Evolutionary conservation across 305 asterid genomes (phyloP).

Genomic region (Fraxinus velutina): DNA sequence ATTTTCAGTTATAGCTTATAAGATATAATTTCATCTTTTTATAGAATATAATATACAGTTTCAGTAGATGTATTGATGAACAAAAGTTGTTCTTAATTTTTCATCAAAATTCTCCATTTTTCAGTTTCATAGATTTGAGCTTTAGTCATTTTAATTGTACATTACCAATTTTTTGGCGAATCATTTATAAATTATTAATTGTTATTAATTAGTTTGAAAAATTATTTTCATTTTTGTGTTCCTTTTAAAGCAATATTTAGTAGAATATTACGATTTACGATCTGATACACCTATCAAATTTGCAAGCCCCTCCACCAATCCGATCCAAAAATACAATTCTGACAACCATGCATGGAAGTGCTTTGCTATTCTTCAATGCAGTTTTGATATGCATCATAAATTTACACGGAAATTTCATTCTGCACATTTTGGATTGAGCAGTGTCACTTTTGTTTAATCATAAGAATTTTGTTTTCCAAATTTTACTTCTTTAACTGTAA

Average conservation of each 20-base stretch:
- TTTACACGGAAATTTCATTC: neutral
- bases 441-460: neutral
- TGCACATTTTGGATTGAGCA: neutral
- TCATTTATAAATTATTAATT: neutral
- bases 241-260: neutral
- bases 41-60: neutral
- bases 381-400: neutral
- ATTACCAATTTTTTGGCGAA: neutral
- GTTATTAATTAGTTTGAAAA: neutral
- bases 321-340: neutral
- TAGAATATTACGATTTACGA: neutral
- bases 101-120: neutral
- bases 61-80: neutral
- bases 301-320: neutral
- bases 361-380: slow-evolving; percentile 12
- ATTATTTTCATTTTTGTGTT: neutral
- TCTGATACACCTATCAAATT: neutral
- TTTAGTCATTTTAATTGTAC: neutral
- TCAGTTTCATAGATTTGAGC: neutral
- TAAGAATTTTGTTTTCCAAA: neutral
- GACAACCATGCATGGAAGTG: neutral
- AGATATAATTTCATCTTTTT: neutral
- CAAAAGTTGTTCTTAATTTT: neutral
- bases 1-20: neutral
- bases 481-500: neutral